Percentiles rank a stretch among this genome's conserved stretches.
These are phyloP conservation scores for Pseudonectria buxi DNA, from an alignment of 2,329 filamentous ascomycete genomes.

Conservation along the genomic window DNA sequence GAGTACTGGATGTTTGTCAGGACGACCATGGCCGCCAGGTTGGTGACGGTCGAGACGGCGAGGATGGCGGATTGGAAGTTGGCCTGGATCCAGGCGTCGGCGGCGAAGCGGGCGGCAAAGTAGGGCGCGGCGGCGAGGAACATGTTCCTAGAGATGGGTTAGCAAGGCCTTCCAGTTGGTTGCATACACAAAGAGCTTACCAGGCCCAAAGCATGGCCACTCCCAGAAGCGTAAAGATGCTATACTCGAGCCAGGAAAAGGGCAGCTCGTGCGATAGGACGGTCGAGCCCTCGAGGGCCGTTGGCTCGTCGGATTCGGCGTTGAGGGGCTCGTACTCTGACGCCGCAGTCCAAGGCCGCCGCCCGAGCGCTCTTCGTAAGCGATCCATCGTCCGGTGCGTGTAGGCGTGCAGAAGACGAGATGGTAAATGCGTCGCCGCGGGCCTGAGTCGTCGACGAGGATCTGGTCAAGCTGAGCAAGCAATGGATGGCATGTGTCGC, in stretches of 20 bases:
- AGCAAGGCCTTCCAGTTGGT: no score
- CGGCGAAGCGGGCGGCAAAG: conserved; percentile 74
- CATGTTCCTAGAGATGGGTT: conserved; percentile 78
- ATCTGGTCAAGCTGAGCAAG: no score
- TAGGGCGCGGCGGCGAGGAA: conserved; percentile 93
- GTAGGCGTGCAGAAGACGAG: no score
- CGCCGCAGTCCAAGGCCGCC: conserved; percentile 11
- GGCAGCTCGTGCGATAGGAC: conserved; percentile 34
- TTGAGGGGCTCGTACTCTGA: conserved; percentile 29
- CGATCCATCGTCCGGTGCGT: conserved; percentile 19
- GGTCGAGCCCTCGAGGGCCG: conserved; percentile 19
- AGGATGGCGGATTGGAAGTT: conserved; percentile 90
- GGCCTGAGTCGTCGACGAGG: no score
- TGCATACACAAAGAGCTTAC: no score
- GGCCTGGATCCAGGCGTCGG: conserved; percentile 61
- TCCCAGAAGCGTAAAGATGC: conserved; percentile 76
- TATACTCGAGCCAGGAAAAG: conserved; percentile 85
- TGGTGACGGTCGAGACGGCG: conserved; percentile 78
- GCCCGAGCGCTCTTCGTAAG: conserved; percentile 18
- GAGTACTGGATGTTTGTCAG: conserved; percentile 73
- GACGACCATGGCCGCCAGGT: conserved; percentile 67
- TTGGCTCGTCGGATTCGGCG: conserved; percentile 18
- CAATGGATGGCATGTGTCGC: no score
- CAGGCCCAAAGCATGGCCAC: conserved; percentile 97
- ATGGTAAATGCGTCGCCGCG: no score